phyloP scores from a whole-genome alignment of 129 eudicot genomes.

The Scalesia atractyloides region DNA sequence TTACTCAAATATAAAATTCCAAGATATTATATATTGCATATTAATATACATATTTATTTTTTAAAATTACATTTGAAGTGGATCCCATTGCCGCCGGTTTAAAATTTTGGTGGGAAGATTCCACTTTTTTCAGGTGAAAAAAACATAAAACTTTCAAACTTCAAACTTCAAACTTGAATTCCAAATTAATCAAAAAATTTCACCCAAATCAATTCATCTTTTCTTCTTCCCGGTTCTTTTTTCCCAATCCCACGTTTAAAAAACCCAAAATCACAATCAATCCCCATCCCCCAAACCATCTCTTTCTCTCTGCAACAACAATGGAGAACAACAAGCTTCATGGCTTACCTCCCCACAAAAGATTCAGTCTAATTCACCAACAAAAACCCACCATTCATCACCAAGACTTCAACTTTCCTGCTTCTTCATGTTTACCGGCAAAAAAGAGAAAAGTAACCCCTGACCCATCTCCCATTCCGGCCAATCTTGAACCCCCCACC shows the following conservation, averaged over 20 bases:
- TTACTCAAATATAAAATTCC: too few relatives aligned
- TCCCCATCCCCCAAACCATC: background rate
- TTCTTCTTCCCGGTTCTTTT: conserved; percentile 34
- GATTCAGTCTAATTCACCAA: conserved; percentile 52
- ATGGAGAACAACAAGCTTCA: conserved; percentile 58
- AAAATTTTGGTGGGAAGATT: conserved; percentile 15
- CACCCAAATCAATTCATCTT: background rate
- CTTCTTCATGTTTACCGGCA: conserved; percentile 55
- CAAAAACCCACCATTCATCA: too few relatives aligned
- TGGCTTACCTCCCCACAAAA: conserved; percentile 67
- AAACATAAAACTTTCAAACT: background rate
- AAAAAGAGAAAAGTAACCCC: conserved; percentile 60
- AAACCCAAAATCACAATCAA: background rate
- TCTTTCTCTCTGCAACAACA: conserved; percentile 4
- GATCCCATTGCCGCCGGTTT: too few relatives aligned
- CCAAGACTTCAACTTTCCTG: background rate
- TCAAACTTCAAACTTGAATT: background rate
- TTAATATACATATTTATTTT: too few relatives aligned
- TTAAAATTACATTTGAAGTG: too few relatives aligned
- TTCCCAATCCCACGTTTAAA: conserved; percentile 15
- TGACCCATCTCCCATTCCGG: conserved; percentile 27
- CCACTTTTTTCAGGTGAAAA: conserved; percentile 18
- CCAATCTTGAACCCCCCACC: too few relatives aligned
- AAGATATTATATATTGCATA: too few relatives aligned
- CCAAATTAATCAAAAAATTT: conserved; percentile 16